Percentiles rank a stretch among this genome's conserved stretches.
phyloP scores from a whole-genome alignment of 495 filamentous ascomycete genomes.

The Margaritispora aquatica region DNA sequence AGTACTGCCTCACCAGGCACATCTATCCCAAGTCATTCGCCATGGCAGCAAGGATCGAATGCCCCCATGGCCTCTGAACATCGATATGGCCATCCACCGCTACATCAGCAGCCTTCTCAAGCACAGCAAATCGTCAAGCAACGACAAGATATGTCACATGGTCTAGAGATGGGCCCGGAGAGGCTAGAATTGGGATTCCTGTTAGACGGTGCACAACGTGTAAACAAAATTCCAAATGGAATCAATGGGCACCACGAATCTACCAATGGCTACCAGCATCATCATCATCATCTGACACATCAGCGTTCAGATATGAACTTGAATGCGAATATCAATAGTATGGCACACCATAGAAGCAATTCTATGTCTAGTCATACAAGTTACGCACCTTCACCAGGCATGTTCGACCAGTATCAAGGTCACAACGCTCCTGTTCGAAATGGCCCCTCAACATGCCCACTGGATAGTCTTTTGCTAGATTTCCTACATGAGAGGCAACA shows the following conservation, averaged over 20 bases:
- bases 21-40: not conserved
- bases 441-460: conserved; percentile 56
- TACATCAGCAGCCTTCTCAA: conserved; percentile 7
- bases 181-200: conserved; percentile 64
- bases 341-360: conserved; percentile 19
- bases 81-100: not conserved
- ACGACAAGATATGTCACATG: conserved; percentile 47
- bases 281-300: not conserved
- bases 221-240: conserved; percentile 21
- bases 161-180: conserved; percentile 52
- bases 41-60: not conserved
- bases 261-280: conserved; percentile 16
- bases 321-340: too few relatives aligned
- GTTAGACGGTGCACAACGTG: conserved; percentile 40
- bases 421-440: conserved; percentile 49
- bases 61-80: not conserved
- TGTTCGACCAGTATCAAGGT: conserved; percentile 7
- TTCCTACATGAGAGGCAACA: conserved; percentile 64
- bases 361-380: conserved; percentile 10
- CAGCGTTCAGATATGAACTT: conserved; percentile 22
- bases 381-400: not conserved
- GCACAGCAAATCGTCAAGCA: conserved; percentile 38
- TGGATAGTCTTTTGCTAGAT: conserved; percentile 70
- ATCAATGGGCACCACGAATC: conserved; percentile 22
- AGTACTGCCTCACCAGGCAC: conserved; percentile 31